Base-by-base conservation (phyloP, 148 eudicot genomes). In the Salicornia ramosissima region DNA sequence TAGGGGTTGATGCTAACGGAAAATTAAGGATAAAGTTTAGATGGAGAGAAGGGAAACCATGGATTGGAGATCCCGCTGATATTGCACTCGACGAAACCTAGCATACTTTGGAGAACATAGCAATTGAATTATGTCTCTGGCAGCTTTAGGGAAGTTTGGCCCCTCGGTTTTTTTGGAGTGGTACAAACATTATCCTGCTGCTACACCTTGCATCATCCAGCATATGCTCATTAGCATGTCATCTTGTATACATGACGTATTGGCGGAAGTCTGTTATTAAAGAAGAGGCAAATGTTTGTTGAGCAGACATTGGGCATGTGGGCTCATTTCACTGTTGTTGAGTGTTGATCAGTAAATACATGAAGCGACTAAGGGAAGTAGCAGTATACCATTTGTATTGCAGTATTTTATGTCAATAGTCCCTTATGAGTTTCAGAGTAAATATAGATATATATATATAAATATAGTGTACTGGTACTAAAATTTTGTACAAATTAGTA, bases 41-140 rank as follows among this genome's bases (percentile, higher is more conserved):
- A 67, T 94, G 99, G 99, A 82, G 99, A 75, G 96, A 94, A 73
- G 99, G 99, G 64, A 87, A 83, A 72, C 96, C 97, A 13, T 94
- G 99, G 99, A 86, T 86, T 15, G 99, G 99, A 72, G 99, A 94
- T 78, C 99, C 99, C 19, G 97, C 99, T 46, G 99, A 94, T 76
- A 77, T 94, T 42, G 84, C 55, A 64, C 87, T 91, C 34, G 96
- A 90, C 77, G 89, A 87, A 73, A 70, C 63, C 57, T 71, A 82
- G 69, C 24, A 40, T 30, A 47, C 10, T 9, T 8, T 10, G 46
- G 45, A 62, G 62, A 50, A 30, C 0, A 15, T 63, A 40, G 31
- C 26, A 11, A 39, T 42, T 22, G 31, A 39, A 21, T 10, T 63
- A 63, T 51, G 67, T 69, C 39, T 47, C n/a, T 30, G 66, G 47